A percentile compares a stretch with the other conserved stretches of the same genome.
These are phyloP conservation scores for Bruguiera sexangula DNA, from an alignment of 345 rosid genomes.

Conservation along the genomic window DNA sequence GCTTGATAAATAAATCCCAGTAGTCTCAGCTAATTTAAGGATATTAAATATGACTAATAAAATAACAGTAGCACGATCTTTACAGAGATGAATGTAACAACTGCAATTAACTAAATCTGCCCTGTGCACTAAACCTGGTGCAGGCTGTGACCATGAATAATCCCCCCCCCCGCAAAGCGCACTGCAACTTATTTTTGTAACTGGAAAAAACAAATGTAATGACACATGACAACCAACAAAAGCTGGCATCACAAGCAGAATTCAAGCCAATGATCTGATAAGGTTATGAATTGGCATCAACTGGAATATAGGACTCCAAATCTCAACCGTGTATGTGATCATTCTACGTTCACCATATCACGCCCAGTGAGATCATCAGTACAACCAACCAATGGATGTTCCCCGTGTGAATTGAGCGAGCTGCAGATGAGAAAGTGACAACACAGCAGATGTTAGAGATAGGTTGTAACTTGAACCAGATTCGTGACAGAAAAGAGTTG, in stretches of 20 bases:
- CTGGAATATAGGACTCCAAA: not conserved
- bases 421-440: conserved; percentile 18
- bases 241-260: not conserved
- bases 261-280: not conserved
- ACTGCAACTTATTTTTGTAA: not conserved
- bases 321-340: not conserved
- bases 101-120: no score
- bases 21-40: no score
- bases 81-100: no score
- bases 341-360: not conserved
- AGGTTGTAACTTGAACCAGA: no score
- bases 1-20: no score
- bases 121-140: no score
- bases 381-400: conserved; percentile 22
- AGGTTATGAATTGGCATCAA: not conserved
- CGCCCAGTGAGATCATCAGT: conserved; percentile 15
- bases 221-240: not conserved
- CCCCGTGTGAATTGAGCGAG: conserved; percentile 11
- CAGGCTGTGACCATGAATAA: no score
- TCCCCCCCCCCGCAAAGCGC: no score
- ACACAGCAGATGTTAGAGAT: no score
- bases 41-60: no score
- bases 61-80: no score
- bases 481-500: no score
- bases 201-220: not conserved